These are phyloP conservation scores for Hericium coralloides DNA, from an alignment of 768 basidiomycete genomes.

Conservation along the genomic window DNA sequence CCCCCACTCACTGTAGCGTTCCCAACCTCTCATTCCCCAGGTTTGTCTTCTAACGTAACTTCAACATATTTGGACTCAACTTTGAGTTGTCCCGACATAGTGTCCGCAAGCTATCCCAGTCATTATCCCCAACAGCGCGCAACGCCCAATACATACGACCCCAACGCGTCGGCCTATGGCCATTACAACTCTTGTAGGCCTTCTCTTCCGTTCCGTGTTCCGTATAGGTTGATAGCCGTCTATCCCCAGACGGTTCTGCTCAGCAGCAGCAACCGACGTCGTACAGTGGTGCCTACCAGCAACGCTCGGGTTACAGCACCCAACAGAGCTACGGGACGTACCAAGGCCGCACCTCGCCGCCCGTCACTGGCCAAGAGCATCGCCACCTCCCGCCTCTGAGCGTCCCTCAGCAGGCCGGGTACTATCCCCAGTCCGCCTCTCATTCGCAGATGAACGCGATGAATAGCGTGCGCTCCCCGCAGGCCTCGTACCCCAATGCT, in stretches of 20 bases:
- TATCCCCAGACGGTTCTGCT: background rate
- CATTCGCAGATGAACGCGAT: conserved; percentile 4
- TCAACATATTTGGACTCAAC: conserved; percentile 9
- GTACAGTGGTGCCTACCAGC: conserved; percentile 2
- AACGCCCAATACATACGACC: conserved; percentile 4
- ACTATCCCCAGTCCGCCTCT: background rate
- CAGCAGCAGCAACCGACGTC: conserved; percentile 1
- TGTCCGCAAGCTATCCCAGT: conserved; percentile 2
- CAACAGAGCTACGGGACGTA: background rate
- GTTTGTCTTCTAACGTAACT: conserved; percentile 11
- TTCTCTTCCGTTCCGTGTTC: background rate
- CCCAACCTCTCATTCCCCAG: conserved; percentile 12
- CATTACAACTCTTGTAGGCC: background rate
- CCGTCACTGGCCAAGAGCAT: background rate
- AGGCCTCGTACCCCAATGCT: conserved; percentile 3
- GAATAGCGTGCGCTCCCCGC: conserved; percentile 8
- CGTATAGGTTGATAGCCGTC: too few relatives aligned
- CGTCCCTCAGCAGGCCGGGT: conserved; percentile 2
- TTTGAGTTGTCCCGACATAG: conserved; percentile 3
- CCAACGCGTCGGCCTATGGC: conserved; percentile 3
- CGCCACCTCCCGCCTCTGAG: conserved; percentile 5
- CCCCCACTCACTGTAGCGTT: conserved; percentile 14
- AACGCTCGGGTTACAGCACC: conserved; percentile 2
- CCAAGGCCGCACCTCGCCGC: conserved; percentile 5
- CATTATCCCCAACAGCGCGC: conserved; percentile 7